phyloP scores from a whole-genome alignment of 2,329 filamentous ascomycete species.

The Phyllosticta paracitricarpa region DNA sequence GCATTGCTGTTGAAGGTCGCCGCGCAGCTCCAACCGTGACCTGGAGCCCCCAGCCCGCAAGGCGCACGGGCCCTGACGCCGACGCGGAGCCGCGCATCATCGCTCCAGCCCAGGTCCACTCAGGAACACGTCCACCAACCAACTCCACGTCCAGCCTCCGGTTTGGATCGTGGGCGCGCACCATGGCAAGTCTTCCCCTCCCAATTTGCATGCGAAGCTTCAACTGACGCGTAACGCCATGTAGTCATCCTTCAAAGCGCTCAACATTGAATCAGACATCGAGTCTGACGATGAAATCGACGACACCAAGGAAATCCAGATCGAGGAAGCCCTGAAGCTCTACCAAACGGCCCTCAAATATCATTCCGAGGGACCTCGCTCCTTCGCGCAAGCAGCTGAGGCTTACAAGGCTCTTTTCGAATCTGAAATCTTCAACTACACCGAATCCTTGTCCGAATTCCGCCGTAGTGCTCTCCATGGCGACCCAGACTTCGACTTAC shows the following conservation, averaged over 20 bases:
- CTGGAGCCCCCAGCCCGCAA: neutral
- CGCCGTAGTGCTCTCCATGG: conserved; percentile 53
- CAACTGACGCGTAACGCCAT: neutral
- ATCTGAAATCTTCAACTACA: conserved; percentile 89
- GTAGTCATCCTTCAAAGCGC: conserved; percentile 60
- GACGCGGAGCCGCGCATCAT: neutral
- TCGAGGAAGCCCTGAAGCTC: conserved; percentile 90
- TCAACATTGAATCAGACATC: conserved; percentile 92
- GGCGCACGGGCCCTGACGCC: neutral
- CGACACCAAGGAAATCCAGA: conserved; percentile 90
- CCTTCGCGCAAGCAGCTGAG: conserved; percentile 63
- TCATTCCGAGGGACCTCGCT: conserved; percentile 73
- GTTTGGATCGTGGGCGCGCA: neutral
- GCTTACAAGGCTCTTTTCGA: conserved; percentile 80
- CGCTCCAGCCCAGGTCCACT: neutral
- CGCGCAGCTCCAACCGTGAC: neutral
- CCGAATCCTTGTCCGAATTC: conserved; percentile 78
- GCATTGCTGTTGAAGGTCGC: neutral
- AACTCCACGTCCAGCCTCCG: neutral
- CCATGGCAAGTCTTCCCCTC: neutral
- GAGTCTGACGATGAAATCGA: conserved; percentile 85
- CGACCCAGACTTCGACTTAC: conserved; percentile 32
- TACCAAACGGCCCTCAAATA: conserved; percentile 87
- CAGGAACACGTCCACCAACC: neutral
- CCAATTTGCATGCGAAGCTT: neutral